Conservation (phyloP, 176 grass and related monocot species). For the Eleusine indica region DNA sequence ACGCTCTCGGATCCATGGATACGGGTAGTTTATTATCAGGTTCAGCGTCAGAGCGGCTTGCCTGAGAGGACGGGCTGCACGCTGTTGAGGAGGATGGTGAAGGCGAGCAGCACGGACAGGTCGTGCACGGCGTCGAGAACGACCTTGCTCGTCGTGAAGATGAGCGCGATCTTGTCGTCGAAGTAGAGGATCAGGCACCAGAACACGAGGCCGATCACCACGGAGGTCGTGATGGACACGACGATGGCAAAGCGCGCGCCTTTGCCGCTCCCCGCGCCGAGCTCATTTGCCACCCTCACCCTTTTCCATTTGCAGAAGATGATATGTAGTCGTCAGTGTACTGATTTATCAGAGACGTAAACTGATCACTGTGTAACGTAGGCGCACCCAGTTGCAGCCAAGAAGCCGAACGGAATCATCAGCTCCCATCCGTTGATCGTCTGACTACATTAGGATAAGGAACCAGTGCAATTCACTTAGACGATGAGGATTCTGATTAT, state of each 20-base stretch:
- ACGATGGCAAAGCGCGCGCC: conserved; percentile 52
- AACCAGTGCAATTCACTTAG: background rate
- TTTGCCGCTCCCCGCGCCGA: conserved; percentile 55
- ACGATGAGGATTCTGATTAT: background rate
- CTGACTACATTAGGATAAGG: conserved; percentile 42
- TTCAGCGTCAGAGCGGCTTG: background rate
- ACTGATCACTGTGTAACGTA: background rate
- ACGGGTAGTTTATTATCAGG: background rate
- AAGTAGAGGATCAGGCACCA: conserved; percentile 51
- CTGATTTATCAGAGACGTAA: background rate
- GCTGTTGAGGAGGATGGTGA: conserved; percentile 68
- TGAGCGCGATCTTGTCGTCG: conserved; percentile 47
- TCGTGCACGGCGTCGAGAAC: conserved; percentile 44
- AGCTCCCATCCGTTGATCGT: conserved; percentile 80
- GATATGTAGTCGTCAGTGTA: background rate
- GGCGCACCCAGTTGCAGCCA: conserved; percentile 80
- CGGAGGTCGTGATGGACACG: conserved; percentile 53
- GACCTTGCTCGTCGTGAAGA: conserved; percentile 46
- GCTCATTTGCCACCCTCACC: conserved; percentile 61
- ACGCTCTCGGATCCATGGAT: too few species aligned
- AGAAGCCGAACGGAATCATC: conserved; percentile 87
- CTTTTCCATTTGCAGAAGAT: background rate
- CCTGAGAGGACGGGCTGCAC: conserved; percentile 67
- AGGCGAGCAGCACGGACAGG: conserved; percentile 50
- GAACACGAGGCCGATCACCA: conserved; percentile 54